Conservation (phyloP, 2,329 filamentous ascomycete genomes). For the Ophiostoma quercus region DNA sequence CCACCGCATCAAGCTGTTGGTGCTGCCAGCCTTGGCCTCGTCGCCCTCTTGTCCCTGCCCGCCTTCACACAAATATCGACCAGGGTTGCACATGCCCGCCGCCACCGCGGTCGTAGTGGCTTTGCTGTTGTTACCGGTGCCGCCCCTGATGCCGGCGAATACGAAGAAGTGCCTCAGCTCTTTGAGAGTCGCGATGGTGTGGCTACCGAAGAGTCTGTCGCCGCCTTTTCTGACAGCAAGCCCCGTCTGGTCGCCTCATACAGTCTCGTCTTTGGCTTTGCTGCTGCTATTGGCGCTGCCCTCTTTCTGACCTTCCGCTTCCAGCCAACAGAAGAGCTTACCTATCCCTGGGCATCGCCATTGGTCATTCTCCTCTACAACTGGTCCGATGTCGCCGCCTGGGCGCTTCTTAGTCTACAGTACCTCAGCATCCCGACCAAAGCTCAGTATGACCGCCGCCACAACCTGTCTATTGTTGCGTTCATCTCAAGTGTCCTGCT, state of each 20-base stretch:
- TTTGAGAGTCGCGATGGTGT: constrained; percentile 34
- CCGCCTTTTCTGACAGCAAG: constrained; percentile 32
- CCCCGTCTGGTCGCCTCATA: constrained; percentile 31
- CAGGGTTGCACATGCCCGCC: constrained; percentile 22
- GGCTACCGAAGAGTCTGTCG: constrained; percentile 34
- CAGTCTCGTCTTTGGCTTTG: constrained; percentile 30
- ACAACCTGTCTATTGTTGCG: constrained; percentile 30
- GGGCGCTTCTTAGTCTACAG: constrained; percentile 32
- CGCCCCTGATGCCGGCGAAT: constrained; percentile 21
- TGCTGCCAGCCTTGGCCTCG: constrained; percentile 24
- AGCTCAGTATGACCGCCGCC: constrained; percentile 31
- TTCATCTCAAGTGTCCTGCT: constrained; percentile 30
- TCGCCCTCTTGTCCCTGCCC: constrained; percentile 28
- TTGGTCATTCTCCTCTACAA: constrained; percentile 19
- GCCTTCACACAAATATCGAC: constrained; percentile 24
- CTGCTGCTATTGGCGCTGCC: constrained; percentile 29
- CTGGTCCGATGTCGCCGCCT: constrained; percentile 30
- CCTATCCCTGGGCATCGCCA: not conserved
- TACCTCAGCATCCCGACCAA: constrained; percentile 31
- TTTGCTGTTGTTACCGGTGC: constrained; percentile 15
- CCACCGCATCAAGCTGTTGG: constrained; percentile 19
- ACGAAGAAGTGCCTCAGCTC: constrained; percentile 29
- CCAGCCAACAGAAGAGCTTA: not conserved
- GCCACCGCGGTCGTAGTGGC: constrained; percentile 17
- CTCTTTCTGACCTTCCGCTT: constrained; percentile 25